Percentiles rank a stretch among this genome's conserved stretches.
These are phyloP conservation scores for Neonectria ditissima DNA, from an alignment of 2,329 filamentous ascomycete genomes.

Conservation along the genomic window DNA sequence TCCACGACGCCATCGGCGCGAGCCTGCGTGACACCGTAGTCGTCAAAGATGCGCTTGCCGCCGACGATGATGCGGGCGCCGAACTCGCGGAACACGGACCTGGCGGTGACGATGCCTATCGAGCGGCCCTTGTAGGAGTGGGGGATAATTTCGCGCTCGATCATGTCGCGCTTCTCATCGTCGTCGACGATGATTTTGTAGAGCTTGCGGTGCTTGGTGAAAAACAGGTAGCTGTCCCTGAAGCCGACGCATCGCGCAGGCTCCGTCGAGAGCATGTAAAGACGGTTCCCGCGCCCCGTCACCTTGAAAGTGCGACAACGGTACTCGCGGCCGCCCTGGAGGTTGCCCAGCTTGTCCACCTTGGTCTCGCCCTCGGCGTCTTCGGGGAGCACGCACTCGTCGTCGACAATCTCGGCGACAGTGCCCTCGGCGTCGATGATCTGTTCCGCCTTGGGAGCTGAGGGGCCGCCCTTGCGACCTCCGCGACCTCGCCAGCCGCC, in stretches of 20 bases:
- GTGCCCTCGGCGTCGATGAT: constrained; percentile 95
- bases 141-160: constrained; percentile 93
- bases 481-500: constrained; percentile 78
- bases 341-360: constrained; percentile 88
- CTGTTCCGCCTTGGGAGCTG: constrained; percentile 82
- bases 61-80: constrained; percentile 94
- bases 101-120: constrained; percentile 95
- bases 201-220: constrained; percentile 95
- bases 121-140: constrained; percentile 98
- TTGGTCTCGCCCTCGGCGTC: constrained; percentile 92
- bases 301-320: constrained; percentile 96
- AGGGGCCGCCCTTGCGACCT: constrained; percentile 75
- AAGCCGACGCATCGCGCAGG: constrained; percentile 97
- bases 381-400: constrained; percentile 90
- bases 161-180: constrained; percentile 96
- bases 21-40: constrained; percentile 85
- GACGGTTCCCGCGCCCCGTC: constrained; percentile 80
- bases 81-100: constrained; percentile 97
- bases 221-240: constrained; percentile 97
- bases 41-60: constrained; percentile 85
- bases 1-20: constrained; percentile 83
- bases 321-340: constrained; percentile 89
- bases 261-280: constrained; percentile 99
- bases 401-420: constrained; percentile 87
- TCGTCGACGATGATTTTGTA: constrained; percentile 99